phyloP scores from a whole-genome alignment of 73 alveolate species.

The Paraurostyla sp. region DNA sequence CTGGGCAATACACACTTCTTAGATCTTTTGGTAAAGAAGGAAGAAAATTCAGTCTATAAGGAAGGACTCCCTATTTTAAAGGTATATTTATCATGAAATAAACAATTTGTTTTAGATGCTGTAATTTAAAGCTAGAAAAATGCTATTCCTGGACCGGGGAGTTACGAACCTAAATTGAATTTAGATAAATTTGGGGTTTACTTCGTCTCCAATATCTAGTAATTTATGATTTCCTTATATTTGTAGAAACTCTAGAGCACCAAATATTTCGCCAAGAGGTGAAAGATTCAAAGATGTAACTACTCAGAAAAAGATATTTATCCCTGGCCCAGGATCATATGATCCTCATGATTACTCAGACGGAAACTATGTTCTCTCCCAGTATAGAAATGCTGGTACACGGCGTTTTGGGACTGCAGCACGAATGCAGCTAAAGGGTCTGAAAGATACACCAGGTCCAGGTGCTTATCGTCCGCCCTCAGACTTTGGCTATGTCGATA shows the following conservation, averaged over 20 bases:
- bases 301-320: neutral
- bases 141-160: constrained; percentile 70
- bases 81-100: neutral
- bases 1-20: constrained; percentile 60
- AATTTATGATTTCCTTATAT: neutral
- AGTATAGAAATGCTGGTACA: constrained; percentile 2
- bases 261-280: constrained; percentile 71
- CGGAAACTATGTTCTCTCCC: constrained; percentile 25
- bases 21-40: constrained; percentile 61
- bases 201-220: constrained; percentile 50
- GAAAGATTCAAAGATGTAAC: constrained; percentile 69
- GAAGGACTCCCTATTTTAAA: constrained; percentile 34
- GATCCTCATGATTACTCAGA: constrained; percentile 55
- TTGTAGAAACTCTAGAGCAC: constrained; percentile 54
- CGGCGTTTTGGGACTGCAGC: constrained; percentile 49
- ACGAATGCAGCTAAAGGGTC: neutral
- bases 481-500: constrained; percentile 53
- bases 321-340: constrained; percentile 84
- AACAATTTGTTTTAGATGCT: neutral
- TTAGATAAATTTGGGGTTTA: constrained; percentile 58
- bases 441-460: constrained; percentile 60
- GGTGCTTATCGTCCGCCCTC: constrained; percentile 48
- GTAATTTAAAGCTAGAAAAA: neutral
- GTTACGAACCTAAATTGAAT: constrained; percentile 49
- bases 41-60: constrained; percentile 54